Conservation (phyloP, 768 basidiomycete species). For the Termitomyces sp. region DNA sequence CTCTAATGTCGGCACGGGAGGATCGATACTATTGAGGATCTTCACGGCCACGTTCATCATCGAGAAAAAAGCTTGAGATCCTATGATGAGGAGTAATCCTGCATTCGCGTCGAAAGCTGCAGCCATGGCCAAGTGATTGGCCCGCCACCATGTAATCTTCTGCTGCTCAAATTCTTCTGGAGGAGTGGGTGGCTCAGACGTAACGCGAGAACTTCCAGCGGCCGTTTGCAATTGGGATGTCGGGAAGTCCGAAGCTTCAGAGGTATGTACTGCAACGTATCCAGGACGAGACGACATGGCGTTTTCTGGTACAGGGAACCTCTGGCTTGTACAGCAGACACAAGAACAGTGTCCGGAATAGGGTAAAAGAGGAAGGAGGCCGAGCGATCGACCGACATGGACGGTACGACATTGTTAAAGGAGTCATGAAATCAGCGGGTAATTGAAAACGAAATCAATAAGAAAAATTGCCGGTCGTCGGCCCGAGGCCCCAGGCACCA, state of each 20-base stretch:
- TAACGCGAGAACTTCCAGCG: not conserved
- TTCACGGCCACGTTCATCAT: constrained; percentile 66
- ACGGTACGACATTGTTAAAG: not conserved
- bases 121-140: not conserved
- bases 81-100: constrained; percentile 59
- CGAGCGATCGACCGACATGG: constrained; percentile 1
- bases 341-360: not conserved
- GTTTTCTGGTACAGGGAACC: not conserved
- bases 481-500: too few species aligned
- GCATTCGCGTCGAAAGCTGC: constrained; percentile 37
- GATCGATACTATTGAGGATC: constrained; percentile 52
- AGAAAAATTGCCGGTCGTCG: not conserved
- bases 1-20: constrained; percentile 58
- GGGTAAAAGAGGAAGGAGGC: not conserved
- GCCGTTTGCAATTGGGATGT: constrained; percentile 3
- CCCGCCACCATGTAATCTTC: constrained; percentile 8
- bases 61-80: constrained; percentile 58
- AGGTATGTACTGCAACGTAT: constrained; percentile 20
- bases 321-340: not conserved
- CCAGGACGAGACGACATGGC: constrained; percentile 17
- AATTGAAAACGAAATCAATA: too few species aligned
- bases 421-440: not conserved
- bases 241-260: constrained; percentile 19
- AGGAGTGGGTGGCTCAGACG: constrained; percentile 11
- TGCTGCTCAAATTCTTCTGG: constrained; percentile 3